phyloP scores from a whole-genome alignment of 306 rosid genomes.

The Sicyos baderoa region DNA sequence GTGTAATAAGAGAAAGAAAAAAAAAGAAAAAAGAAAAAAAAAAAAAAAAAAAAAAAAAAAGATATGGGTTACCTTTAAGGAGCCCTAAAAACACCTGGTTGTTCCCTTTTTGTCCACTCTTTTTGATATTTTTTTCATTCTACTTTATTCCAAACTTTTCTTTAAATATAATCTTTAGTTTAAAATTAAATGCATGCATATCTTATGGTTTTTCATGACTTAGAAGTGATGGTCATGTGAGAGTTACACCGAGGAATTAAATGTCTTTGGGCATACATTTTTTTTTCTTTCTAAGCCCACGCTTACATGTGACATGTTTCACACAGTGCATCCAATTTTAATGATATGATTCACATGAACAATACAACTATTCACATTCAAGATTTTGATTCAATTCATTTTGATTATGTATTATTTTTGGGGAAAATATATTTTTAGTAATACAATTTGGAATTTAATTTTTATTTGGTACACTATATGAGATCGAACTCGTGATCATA shows the following conservation, averaged over 20 bases:
- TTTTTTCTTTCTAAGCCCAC: neutral
- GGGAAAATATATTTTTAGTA: no score
- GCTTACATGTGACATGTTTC: constrained; percentile 17
- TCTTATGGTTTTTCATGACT: neutral
- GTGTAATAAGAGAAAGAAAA: neutral
- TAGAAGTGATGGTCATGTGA: constrained; percentile 12
- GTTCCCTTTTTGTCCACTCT: constrained; percentile 18
- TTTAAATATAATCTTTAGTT: neutral
- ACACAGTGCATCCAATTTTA: constrained; percentile 6
- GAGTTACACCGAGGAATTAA: constrained; percentile 5
- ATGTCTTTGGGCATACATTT: neutral
- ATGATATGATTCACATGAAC: neutral
- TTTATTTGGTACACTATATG: no score
- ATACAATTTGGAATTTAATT: no score
- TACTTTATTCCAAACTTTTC: constrained; percentile 8
- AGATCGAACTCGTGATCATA: no score
- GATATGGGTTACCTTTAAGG: neutral
- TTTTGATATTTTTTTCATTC: constrained; percentile 8
- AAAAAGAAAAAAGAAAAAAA: neutral
- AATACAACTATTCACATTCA: neutral
- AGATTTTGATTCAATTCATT: no score
- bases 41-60: neutral
- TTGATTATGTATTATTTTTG: no score
- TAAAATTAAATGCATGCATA: neutral
- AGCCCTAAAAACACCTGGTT: constrained; percentile 16